Evolutionary conservation across 2,329 filamentous ascomycete genomes (phyloP).

Genomic region (Beauveria bassiana): DNA sequence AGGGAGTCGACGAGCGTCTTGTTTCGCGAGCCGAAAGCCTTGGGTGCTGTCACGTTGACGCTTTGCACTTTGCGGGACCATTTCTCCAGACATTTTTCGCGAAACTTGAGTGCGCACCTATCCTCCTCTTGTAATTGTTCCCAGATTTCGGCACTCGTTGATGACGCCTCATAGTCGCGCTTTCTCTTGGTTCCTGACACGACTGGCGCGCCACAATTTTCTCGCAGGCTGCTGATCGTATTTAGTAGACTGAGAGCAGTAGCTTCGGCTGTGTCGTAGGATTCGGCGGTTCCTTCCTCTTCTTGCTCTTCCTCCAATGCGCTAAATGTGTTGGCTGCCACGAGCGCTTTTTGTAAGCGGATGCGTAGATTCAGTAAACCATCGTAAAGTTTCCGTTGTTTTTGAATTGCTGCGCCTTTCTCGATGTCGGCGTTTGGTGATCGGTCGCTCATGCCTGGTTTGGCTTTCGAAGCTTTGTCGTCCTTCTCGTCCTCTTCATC

Average conservation of each 20-base stretch:
- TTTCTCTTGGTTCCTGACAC: slow-evolving; percentile 56
- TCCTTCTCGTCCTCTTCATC: slow-evolving; percentile 31
- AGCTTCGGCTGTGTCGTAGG: slow-evolving; percentile 70
- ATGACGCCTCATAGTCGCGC: slow-evolving; percentile 43
- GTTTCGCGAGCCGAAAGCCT: slow-evolving; percentile 22
- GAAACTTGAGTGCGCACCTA: slow-evolving; percentile 45
- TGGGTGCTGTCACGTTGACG: slow-evolving; percentile 34
- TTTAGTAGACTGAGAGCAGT: slow-evolving; percentile 82
- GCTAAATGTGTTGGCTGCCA: slow-evolving; percentile 69
- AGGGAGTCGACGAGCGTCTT: slow-evolving; percentile 56
- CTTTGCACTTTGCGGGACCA: slow-evolving; percentile 68
- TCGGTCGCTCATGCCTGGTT: slow-evolving; percentile 22
- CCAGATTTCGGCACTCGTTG: slow-evolving; percentile 63
- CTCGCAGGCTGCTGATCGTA: slow-evolving; percentile 64
- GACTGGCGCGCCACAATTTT: slow-evolving; percentile 46
- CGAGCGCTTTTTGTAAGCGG: slow-evolving; percentile 82
- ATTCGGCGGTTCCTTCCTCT: slow-evolving; percentile 36
- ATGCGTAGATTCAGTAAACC: slow-evolving; percentile 84
- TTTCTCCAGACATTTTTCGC: slow-evolving; percentile 72
- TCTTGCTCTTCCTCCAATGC: slow-evolving; percentile 28
- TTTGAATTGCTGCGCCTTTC: slow-evolving; percentile 80
- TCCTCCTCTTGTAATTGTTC: slow-evolving; percentile 62
- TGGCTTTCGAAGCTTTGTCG: slow-evolving; percentile 23
- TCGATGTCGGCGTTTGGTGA: slow-evolving; percentile 52
- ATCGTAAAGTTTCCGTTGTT: slow-evolving; percentile 81